Evolutionary conservation across 495 filamentous ascomycete genomes (phyloP), one percentile per base, ranked within the genome.

Genomic region (Penicillium arizonense): DNA sequence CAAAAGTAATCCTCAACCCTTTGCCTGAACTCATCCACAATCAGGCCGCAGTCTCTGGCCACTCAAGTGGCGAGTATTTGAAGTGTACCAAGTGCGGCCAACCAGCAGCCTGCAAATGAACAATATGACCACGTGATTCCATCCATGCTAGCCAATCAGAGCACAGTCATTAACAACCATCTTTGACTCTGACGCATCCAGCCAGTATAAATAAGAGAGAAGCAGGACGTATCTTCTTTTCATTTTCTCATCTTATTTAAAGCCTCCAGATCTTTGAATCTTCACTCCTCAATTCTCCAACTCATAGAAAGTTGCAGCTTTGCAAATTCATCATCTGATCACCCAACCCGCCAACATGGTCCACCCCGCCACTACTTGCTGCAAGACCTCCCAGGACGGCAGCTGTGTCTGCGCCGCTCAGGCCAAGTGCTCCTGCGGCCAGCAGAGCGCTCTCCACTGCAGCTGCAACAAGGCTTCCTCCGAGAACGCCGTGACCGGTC

Each of bases 401-500:
- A 60, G 56, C 50, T 87, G 84, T 60, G 75, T 81, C 65, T 87
- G 84, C 55, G 84, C 84, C 20, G 72, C 78, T 20, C 77, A 87
- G 60, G 83, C 83, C 52, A 79, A 70, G 57, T 97, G 92, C 82
- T 93, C 90, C 13, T 97, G 93, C 65, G 93, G 93, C 58, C 81
- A 92, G 75, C 81, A 92, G 62, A 82, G 82, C 7, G 93, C 93
- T 38, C 82, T 96, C 50, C 78, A 89, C 65, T 97, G 93, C 79
- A 85, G 75, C 49, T 97, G 93, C 77, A 85, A 83, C 67, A 90
- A 88, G 67, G 83, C 91, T 7, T 56, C 78, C 3, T 68, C 78
- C 4, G 93, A 97, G 80, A 96, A 96, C 76, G 63, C 67, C 4
- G 52, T 86, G 24, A 68, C 73, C 4, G 90, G 89, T n/a, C 77